Evolutionary conservation across 768 basidiomycete species (phyloP), one percentile per base, ranked within the genome.

Genomic region (Boletus huronensis): DNA sequence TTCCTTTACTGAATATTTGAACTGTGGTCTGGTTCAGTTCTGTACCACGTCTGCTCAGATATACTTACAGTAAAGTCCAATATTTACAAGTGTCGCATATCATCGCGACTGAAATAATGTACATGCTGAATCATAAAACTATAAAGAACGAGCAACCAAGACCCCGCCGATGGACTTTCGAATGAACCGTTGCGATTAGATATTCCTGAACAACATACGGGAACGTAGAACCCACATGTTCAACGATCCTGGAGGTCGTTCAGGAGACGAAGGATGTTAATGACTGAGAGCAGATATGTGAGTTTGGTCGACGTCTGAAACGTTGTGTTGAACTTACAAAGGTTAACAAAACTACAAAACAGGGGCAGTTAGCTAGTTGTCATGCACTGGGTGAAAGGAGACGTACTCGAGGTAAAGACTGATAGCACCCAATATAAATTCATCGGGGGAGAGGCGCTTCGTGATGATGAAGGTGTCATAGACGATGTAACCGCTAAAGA

Each of bases 361-460:
- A 53, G 50, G 39, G 17, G 14, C 17, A 63, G 32, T 72, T 56
- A 62, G 46, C 29, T n/a, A 62, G 52, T 3, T 39, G 36, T 29
- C 2, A 43, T 41, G 28, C 4, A 48, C 4, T 34, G 49, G 25
- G 44, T 19, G 41, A 19, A 28, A 44, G 6, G 35, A 56, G 10
- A 85, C 85, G 61, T 73, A 89, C 84, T 98, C 96, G 52, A 98
- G 85, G 74, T 98, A 98, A n/a, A 98, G 82, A 60, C 85, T 87
- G 65, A 98, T 87, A 17, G 92, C 80, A 34, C 87, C 96, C 76
- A 97, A 75, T 61, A 97, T 93, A 70, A 82, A 93, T 70, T 99
- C 97, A 60, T 99, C 97, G 4, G 93, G 92, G 2, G 89, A 91
- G 19, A 97, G 75, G 55, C 84, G 83, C 63, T 85, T 86, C 74